Conservation (phyloP, 2,329 filamentous ascomycete species). For the Fusarium sp. region DNA sequence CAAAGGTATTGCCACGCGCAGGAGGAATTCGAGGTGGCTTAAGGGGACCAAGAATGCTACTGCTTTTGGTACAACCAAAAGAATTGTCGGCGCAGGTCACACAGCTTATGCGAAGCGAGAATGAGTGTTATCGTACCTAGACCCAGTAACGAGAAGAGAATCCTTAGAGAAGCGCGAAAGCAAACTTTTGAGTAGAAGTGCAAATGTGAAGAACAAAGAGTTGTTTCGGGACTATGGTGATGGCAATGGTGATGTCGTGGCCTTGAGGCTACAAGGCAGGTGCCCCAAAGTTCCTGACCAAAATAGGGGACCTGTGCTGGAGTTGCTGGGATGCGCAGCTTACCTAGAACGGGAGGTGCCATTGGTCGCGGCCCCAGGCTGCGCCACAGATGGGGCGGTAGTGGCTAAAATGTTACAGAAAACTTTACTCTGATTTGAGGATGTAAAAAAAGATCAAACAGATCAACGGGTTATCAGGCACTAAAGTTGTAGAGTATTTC, state of each 20-base stretch:
- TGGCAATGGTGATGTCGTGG: constrained; percentile 45
- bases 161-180: not conserved
- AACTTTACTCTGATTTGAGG: constrained; percentile 7
- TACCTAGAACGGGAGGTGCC: not conserved
- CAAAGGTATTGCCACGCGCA: constrained; percentile 33
- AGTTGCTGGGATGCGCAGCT: constrained; percentile 14
- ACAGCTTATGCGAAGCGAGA: constrained; percentile 22
- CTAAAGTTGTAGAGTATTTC: not conserved
- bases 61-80: constrained; percentile 17
- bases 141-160: constrained; percentile 29
- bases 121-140: constrained; percentile 35
- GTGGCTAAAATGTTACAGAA: constrained; percentile 24
- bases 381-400: constrained; percentile 26
- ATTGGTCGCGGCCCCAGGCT: constrained; percentile 1
- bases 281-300: constrained; percentile 30
- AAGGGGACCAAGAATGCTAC: constrained; percentile 21
- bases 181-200: not conserved
- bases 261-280: constrained; percentile 34
- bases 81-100: constrained; percentile 26
- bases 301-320: constrained; percentile 41
- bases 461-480: too few species aligned
- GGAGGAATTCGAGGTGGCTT: constrained; percentile 3
- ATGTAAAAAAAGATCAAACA: not conserved
- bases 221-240: constrained; percentile 9
- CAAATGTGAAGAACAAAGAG: constrained; percentile 25